Base-by-base conservation (phyloP, 1,284 basidiomycete genomes). In the Tilletia caries region DNA sequence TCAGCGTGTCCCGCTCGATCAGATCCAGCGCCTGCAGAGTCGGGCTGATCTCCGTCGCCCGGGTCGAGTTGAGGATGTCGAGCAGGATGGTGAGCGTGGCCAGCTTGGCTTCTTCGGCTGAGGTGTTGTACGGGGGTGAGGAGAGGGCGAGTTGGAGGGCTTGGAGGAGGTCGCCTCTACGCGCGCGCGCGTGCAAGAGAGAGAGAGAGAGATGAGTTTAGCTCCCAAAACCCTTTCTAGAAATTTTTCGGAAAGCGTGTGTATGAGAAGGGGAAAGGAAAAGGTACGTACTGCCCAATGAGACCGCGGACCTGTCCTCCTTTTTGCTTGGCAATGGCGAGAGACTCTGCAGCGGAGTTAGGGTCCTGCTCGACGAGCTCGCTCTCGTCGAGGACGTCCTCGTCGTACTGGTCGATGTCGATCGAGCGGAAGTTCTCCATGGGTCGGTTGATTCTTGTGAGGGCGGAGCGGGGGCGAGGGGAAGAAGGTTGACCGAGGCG, bases 51-150 rank as follows among this genome's bases (percentile, higher is more conserved):
- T 98, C 95, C 6, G 92, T 87, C 2, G 93, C 88, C 82, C 95
- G 93, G 15, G 95, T 97, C 70, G 92, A 94, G 85, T 96, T 97
- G 73, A 98, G 88, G 74, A 98, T 93, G 2, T 92, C 91, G 41
- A 97, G 87, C n/a, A 98, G 86, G 0, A 91, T 89, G 0, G 91
- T 93, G 46, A 92, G 82, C 75, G 86, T 89, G n/a, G 76, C 71
- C 73, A 78, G 76, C 73, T 80, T 75, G 41, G 79, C 79, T 20
- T 82, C 75, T 46, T 76, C 73, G 10, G 76, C 78, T 8, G 60
- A 71, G 12, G 71, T 68, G 50, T 80, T 79, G 60, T 78, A 80
- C 13, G 80, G 79, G 44, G 79, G 74, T 33, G 80, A 76, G 15
- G 71, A 67, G 2, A 83, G 75, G 8, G 76, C 66, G 8, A 75